A percentile compares a stretch with the other conserved stretches of the same genome.
Evolutionary conservation across 176 grass and related monocot species (phyloP).

Genomic region (Aegilops sharonensis): DNA sequence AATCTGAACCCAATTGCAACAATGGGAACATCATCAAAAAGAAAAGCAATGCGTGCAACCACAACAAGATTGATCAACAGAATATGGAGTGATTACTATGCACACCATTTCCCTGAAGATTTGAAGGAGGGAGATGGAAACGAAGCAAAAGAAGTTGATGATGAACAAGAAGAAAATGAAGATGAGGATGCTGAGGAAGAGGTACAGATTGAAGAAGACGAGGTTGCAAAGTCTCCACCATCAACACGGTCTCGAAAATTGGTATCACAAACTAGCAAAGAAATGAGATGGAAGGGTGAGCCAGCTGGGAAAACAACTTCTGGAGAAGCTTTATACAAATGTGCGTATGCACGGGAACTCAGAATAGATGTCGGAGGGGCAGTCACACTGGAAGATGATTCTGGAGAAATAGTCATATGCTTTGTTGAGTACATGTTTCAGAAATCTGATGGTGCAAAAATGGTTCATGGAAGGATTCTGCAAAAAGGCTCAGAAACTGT

Average conservation of each 20-base stretch:
- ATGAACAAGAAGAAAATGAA: slow-evolving; percentile 79
- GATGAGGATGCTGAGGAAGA: slow-evolving; percentile 69
- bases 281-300: slow-evolving; percentile 72
- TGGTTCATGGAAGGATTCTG: slow-evolving; percentile 82
- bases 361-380: slow-evolving; percentile 49
- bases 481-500: slow-evolving; percentile 72
- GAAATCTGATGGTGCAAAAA: slow-evolving; percentile 62
- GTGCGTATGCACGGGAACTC: slow-evolving; percentile 57
- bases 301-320: slow-evolving; percentile 49
- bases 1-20: slow-evolving; percentile 88
- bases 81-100: slow-evolving; percentile 88
- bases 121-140: slow-evolving; percentile 48
- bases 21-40: slow-evolving; percentile 58
- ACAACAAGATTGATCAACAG: slow-evolving; percentile 82
- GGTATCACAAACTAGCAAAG: slow-evolving; percentile 44
- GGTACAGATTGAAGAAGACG: slow-evolving; percentile 38
- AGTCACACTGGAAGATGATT: slow-evolving; percentile 73
- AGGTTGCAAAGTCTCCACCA: slow-evolving; percentile 36
- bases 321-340: slow-evolving; percentile 60
- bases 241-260: slow-evolving; percentile 43
- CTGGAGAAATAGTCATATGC: slow-evolving; percentile 56
- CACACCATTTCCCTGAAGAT: slow-evolving; percentile 86
- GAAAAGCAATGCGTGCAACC: slow-evolving; percentile 93
- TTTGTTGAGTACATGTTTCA: slow-evolving; percentile 96
- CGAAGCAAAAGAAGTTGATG: slow-evolving; percentile 69